phyloP scores from a whole-genome alignment of 2,329 filamentous ascomycete genomes.

The Xylaria multiplex region DNA sequence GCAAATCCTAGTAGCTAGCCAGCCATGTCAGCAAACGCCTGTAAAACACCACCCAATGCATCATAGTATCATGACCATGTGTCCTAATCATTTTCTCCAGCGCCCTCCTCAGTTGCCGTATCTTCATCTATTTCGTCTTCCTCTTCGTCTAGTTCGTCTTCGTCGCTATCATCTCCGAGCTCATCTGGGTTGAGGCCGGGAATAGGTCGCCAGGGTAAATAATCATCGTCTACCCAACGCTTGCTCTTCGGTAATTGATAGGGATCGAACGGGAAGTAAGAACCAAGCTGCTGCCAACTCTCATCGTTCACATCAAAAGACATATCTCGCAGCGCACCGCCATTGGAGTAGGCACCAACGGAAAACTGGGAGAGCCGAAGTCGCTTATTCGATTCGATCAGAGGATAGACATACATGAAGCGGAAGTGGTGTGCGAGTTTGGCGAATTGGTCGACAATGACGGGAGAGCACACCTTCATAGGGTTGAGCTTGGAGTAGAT shows the following conservation, averaged over 20 bases:
- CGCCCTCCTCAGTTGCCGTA: constrained; percentile 62
- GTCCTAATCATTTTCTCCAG: constrained; percentile 53
- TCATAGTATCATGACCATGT: constrained; percentile 33
- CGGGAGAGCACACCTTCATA: constrained; percentile 90
- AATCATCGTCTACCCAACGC: constrained; percentile 86
- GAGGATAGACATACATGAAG: constrained; percentile 88
- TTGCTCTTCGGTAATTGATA: constrained; percentile 90
- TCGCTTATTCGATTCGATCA: constrained; percentile 92
- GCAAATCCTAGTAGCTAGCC: constrained; percentile 28
- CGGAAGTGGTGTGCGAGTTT: constrained; percentile 85
- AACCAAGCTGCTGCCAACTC: constrained; percentile 84
- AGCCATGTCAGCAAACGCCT: constrained; percentile 37
- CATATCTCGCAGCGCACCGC: constrained; percentile 64
- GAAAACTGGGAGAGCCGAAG: constrained; percentile 80
- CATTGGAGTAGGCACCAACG: constrained; percentile 64
- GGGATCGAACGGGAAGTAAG: constrained; percentile 97
- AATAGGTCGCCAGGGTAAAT: constrained; percentile 81
- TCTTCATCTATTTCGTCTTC: constrained; percentile 60
- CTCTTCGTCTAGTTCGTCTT: constrained; percentile 60
- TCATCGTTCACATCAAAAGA: constrained; percentile 71
- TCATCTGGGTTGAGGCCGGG: constrained; percentile 71
- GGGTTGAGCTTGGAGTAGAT: constrained; percentile 93
- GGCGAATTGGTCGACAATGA: constrained; percentile 91
- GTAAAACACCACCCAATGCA: constrained; percentile 38
- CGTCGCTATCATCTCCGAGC: constrained; percentile 64